Evolutionary conservation across 345 rosid genomes (phyloP).

Genomic region (Corchorus olitorius): DNA sequence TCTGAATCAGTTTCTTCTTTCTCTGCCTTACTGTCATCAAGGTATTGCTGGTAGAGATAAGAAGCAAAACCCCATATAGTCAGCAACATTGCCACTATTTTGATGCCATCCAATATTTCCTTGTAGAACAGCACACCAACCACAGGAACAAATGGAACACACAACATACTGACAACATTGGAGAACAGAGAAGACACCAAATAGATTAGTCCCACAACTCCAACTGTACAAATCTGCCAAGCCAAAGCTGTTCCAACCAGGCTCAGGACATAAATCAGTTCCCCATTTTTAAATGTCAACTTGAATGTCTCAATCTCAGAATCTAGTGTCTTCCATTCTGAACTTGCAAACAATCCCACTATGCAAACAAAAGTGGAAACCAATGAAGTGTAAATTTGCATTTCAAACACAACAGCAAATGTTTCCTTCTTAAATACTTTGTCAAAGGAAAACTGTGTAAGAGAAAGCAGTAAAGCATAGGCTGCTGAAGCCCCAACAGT

Average conservation of each 20-base stretch:
- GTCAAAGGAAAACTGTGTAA: constrained; percentile 42
- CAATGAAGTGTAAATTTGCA: constrained; percentile 53
- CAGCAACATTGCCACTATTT: constrained; percentile 30
- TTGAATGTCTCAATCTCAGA: constrained; percentile 35
- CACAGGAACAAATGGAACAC: constrained; percentile 29
- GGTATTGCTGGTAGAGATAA: constrained; percentile 41
- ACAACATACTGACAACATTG: constrained; percentile 31
- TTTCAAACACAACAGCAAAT: constrained; percentile 39
- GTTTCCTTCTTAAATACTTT: constrained; percentile 32
- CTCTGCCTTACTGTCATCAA: constrained; percentile 29
- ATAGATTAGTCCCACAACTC: constrained; percentile 39
- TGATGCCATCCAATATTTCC: constrained; percentile 16
- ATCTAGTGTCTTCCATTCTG: constrained; percentile 35
- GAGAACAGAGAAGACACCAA: constrained; percentile 44
- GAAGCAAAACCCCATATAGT: constrained; percentile 42
- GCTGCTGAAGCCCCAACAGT: constrained; percentile 42
- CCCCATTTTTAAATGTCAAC: constrained; percentile 24
- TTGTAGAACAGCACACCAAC: constrained; percentile 23
- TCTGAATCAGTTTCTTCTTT: not conserved
- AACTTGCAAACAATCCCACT: constrained; percentile 40
- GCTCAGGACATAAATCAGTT: constrained; percentile 27
- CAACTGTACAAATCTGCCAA: constrained; percentile 45
- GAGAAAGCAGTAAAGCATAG: constrained; percentile 41
- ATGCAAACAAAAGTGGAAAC: constrained; percentile 35
- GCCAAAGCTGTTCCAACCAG: constrained; percentile 37